Conservation (phyloP, 495 filamentous ascomycete species). For the Aspergillus ostianus region DNA sequence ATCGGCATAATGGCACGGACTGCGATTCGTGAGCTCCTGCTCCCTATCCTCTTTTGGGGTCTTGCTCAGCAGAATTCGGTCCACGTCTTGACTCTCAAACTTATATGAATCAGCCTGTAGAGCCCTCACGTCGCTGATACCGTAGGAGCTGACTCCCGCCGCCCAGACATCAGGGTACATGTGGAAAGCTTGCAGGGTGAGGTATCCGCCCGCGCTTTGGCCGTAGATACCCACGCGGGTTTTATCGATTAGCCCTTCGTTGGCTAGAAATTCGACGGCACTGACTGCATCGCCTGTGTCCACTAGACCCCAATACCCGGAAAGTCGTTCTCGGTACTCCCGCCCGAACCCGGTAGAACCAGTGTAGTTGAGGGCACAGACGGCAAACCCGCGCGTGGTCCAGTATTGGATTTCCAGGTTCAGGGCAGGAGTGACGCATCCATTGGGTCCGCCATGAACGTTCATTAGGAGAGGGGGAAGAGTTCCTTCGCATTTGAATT, state of each 20-base stretch:
- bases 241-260: constrained; percentile 30
- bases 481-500: constrained; percentile 26
- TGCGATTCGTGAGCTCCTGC: constrained; percentile 34
- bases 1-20: constrained; percentile 43
- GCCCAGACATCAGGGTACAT: constrained; percentile 36
- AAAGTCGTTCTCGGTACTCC: constrained; percentile 43
- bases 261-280: constrained; percentile 39
- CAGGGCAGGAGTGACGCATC: constrained; percentile 28
- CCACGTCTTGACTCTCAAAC: constrained; percentile 49
- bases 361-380: constrained; percentile 47
- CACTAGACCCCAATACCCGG: constrained; percentile 41
- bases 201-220: constrained; percentile 49
- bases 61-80: constrained; percentile 33
- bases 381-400: constrained; percentile 51
- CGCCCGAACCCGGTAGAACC: constrained; percentile 49
- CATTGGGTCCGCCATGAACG: constrained; percentile 50
- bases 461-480: constrained; percentile 45
- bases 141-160: constrained; percentile 42
- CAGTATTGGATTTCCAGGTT: constrained; percentile 45
- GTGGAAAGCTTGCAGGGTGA: constrained; percentile 39
- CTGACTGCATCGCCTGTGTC: constrained; percentile 46
- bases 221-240: constrained; percentile 45
- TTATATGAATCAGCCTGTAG: constrained; percentile 49
- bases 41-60: constrained; percentile 34
- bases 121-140: constrained; percentile 43